Base-by-base conservation (phyloP, 2,329 filamentous ascomycete species). In the Penicillium sp. region DNA sequence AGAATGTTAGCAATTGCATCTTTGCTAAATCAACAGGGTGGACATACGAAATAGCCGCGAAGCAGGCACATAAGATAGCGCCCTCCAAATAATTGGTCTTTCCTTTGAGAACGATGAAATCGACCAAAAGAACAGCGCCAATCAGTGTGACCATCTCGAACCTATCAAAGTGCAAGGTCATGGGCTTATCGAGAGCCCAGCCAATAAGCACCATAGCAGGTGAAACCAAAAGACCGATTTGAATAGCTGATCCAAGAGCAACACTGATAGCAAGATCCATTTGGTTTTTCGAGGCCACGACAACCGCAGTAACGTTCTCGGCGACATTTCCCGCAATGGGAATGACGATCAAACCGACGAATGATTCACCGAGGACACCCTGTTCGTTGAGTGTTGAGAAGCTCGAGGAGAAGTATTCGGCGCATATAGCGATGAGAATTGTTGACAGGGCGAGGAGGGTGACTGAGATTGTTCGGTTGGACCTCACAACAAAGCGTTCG, bases 251-350 rank as follows among this genome's bases (percentile, higher is more conserved):
- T 55, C 87, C 87, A 8, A 90, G 82, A 5, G 87, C 86, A 21
- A 90, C 87, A 61, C 86, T 87, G 53, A 90, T 89, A 1, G 87
- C 87, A 36, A 90, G 75, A 71, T 90, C 87, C 85, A 90, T 89
- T 77, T 90, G 89, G 74, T 90, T 89, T 76, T 88, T 88, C 73
- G 85, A 82, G 0, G 87, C 87, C 8, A 89, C 87, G 6, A 84
- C 86, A 23, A 90, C 82, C 4, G 87, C 86, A 3, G 87, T 90
- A 13, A 89, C 85, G 70, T 90, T 87, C 73, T 90, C 87, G 0
- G 87, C 87, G 0, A 87, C 87, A 63, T 90, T 90, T 52, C 87
- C 87, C 15, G 90, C 87, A 55, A 90, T 88, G 9, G 87, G 87
- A 2, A 90, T 78, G 59, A 90, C 84, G 63, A 90, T 89, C 15